phyloP scores from a whole-genome alignment of 805 yeast species.

The Metschnikowia rubicola region DNA sequence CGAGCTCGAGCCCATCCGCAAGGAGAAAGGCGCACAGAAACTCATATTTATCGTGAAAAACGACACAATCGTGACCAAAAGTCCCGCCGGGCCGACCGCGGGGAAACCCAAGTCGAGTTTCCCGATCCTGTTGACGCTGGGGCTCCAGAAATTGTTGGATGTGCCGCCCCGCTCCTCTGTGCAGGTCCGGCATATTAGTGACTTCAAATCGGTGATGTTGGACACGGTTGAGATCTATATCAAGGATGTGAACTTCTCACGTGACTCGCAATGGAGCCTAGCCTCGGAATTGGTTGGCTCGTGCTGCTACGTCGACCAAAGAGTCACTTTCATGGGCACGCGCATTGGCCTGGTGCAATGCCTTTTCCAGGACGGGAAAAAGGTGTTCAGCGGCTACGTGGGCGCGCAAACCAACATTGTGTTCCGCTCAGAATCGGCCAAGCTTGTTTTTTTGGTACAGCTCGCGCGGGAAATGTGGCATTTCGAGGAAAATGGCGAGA shows the following conservation, averaged over 20 bases:
- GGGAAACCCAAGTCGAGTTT: slow-evolving; percentile 23
- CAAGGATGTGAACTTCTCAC: slow-evolving; percentile 73
- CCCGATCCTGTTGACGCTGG: slow-evolving; percentile 56
- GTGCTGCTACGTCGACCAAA: slow-evolving; percentile 67
- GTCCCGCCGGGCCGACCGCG: slow-evolving; percentile 1
- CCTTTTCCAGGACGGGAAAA: slow-evolving; percentile 64
- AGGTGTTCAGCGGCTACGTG: slow-evolving; percentile 70
- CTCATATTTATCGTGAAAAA: slow-evolving; percentile 13
- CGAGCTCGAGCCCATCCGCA: slow-evolving; percentile 51
- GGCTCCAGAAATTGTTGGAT: slow-evolving; percentile 57
- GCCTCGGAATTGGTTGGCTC: slow-evolving; percentile 57
- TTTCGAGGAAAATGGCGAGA: slow-evolving; percentile 94
- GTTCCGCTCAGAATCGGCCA: slow-evolving; percentile 88
- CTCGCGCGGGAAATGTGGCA: slow-evolving; percentile 97
- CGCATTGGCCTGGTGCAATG: slow-evolving; percentile 63
- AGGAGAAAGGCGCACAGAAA: slow-evolving; percentile 8
- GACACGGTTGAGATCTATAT: slow-evolving; percentile 80
- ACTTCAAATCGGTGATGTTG: slow-evolving; percentile 53
- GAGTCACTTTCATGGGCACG: slow-evolving; percentile 55
- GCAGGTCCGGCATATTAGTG: slow-evolving; percentile 44
- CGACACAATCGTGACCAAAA: slow-evolving; percentile 12
- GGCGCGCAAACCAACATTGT: slow-evolving; percentile 74
- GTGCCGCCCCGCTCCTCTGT: slow-evolving; percentile 68
- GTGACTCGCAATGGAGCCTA: slow-evolving; percentile 92
- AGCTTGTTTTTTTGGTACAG: slow-evolving; percentile 78